Percentiles rank a stretch among this genome's conserved stretches.
Evolutionary conservation across 192 early-diverging fungal genomes (phyloP).

Genomic region (Anaeromyces robustus): DNA sequence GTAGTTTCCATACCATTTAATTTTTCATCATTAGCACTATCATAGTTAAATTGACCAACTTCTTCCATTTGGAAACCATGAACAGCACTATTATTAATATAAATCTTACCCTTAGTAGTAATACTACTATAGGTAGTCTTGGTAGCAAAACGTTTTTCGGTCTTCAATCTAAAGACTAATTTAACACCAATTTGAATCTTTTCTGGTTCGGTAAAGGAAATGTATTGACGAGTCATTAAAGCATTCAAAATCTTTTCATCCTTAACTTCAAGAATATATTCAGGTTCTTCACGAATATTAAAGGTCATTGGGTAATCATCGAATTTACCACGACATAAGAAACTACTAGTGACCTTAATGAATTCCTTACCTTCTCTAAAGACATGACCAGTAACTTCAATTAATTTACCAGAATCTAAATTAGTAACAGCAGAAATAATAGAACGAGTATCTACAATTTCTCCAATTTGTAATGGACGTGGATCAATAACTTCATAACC

Average conservation of each 20-base stretch:
- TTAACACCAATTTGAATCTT: constrained; percentile 31
- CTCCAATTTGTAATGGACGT: constrained; percentile 61
- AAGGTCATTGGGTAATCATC: constrained; percentile 79
- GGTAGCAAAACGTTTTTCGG: constrained; percentile 42
- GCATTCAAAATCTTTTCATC: constrained; percentile 79
- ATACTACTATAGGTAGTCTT: constrained; percentile 29
- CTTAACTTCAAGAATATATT: constrained; percentile 52
- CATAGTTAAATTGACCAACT: constrained; percentile 66
- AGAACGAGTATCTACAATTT: constrained; percentile 67
- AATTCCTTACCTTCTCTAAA: constrained; percentile 20
- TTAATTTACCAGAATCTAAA: constrained; percentile 78
- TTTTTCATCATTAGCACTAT: constrained; percentile 3
- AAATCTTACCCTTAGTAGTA: background rate
- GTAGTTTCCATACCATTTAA: constrained; percentile 32
- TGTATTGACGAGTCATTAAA: constrained; percentile 77
- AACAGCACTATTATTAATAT: constrained; percentile 57
- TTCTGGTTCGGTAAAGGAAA: constrained; percentile 17
- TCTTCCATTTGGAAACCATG: constrained; percentile 53
- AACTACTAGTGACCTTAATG: constrained; percentile 72
- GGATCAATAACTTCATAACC: constrained; percentile 69
- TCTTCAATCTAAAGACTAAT: constrained; percentile 65
- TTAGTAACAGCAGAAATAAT: constrained; percentile 77
- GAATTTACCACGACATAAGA: constrained; percentile 86
- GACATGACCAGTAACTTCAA: constrained; percentile 71
- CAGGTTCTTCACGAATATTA: constrained; percentile 67